phyloP scores from a whole-genome alignment of 1,284 basidiomycete genomes.

The Sporisorium exsertum region DNA sequence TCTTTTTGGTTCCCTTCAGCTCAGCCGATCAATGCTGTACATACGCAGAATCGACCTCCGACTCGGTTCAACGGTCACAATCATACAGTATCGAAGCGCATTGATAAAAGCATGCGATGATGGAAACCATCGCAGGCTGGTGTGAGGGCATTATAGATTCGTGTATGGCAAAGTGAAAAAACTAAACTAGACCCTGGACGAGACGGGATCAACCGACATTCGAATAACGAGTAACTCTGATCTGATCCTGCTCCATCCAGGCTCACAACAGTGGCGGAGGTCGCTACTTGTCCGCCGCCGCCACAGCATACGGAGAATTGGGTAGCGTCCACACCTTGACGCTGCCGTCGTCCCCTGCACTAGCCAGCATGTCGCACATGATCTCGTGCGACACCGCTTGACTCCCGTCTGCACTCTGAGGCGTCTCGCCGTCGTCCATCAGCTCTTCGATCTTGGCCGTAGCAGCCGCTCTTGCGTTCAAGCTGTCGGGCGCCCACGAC shows the following conservation, averaged over 20 bases:
- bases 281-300: background rate
- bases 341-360: constrained; percentile 81
- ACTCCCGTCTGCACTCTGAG: constrained; percentile 40
- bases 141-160: constrained; percentile 11
- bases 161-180: background rate
- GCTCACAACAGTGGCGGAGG: too few relatives aligned
- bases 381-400: constrained; percentile 9
- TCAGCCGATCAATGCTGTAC: background rate
- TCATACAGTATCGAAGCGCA: background rate
- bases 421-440: constrained; percentile 46
- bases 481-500: constrained; percentile 75
- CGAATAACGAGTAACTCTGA: background rate
- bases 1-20: background rate
- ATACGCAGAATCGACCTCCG: constrained; percentile 1
- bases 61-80: background rate
- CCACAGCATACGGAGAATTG: constrained; percentile 26
- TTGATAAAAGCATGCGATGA: background rate
- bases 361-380: constrained; percentile 77
- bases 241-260: background rate
- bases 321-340: constrained; percentile 76
- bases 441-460: constrained; percentile 48
- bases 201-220: background rate
- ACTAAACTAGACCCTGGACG: background rate
- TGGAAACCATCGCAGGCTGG: background rate
- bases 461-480: constrained; percentile 31